Conservation (phyloP, 2,329 filamentous ascomycete species). For the Fusarium equiseti region DNA sequence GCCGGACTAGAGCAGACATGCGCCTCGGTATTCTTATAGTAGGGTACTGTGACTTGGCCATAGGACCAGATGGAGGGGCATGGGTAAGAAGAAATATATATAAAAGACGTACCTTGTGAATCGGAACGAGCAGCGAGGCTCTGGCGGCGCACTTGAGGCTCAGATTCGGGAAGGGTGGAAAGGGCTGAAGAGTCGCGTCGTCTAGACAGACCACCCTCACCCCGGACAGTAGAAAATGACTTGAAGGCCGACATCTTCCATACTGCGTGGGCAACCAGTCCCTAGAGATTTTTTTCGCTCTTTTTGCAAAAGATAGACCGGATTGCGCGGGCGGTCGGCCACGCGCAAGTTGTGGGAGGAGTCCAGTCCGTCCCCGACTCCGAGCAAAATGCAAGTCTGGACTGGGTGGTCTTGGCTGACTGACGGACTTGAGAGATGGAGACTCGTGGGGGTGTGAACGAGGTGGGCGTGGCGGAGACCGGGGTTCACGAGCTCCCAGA, state of each 20-base stretch:
- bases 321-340: conserved; percentile 45
- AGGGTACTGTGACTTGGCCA: conserved; percentile 24
- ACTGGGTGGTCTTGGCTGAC: conserved; percentile 36
- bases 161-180: conserved; percentile 41
- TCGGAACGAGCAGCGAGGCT: conserved; percentile 48
- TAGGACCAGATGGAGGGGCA: conserved; percentile 6
- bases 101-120: conserved; percentile 47
- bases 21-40: conserved; percentile 12
- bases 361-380: conserved; percentile 40
- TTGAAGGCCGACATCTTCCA: conserved; percentile 53
- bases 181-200: conserved; percentile 44
- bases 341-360: conserved; percentile 41
- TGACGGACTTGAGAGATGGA: conserved; percentile 14
- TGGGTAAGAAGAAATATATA: conserved; percentile 8
- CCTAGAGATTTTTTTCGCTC: conserved; percentile 34
- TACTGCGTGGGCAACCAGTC: conserved; percentile 47
- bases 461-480: conserved; percentile 38
- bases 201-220: conserved; percentile 47
- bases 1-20: conserved; percentile 19
- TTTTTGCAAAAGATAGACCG: conserved; percentile 34
- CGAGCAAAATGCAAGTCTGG: conserved; percentile 36
- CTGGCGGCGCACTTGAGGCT: conserved; percentile 40
- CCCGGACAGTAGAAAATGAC: conserved; percentile 45
- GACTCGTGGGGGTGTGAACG: conserved; percentile 36
- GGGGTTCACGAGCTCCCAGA: conserved; percentile 24